Evolutionary conservation across 805 yeast genomes (phyloP).

Genomic region (Tetrapisispora namnaoensis): DNA sequence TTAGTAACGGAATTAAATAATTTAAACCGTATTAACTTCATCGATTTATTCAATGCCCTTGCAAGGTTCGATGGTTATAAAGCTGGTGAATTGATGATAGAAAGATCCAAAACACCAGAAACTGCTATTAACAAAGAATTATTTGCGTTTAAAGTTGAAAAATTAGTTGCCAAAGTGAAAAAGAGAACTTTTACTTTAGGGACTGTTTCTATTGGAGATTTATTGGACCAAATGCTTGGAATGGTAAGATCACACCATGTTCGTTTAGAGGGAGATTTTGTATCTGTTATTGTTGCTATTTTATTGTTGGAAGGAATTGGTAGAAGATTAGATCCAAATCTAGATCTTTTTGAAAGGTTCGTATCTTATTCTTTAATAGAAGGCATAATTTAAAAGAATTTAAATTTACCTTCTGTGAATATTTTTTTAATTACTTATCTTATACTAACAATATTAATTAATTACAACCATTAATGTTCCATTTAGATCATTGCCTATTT

Average conservation of each 20-base stretch:
- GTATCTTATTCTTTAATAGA: slow-evolving; percentile 41
- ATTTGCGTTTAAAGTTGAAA: slow-evolving; percentile 80
- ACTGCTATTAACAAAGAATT: slow-evolving; percentile 77
- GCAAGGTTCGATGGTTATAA: slow-evolving; percentile 88
- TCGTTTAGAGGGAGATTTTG: slow-evolving; percentile 94
- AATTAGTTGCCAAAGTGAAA: slow-evolving; percentile 70
- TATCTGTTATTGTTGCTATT: slow-evolving; percentile 91
- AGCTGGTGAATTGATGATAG: slow-evolving; percentile 95
- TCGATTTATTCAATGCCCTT: slow-evolving; percentile 79
- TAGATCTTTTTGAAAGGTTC: slow-evolving; percentile 93
- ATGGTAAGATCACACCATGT: slow-evolving; percentile 96
- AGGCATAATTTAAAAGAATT: slow-evolving; percentile 14
- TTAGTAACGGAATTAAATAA: slow-evolving; percentile 82
- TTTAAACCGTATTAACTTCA: slow-evolving; percentile 68
- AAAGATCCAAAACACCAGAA: slow-evolving; percentile 88
- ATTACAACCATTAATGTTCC: neutral
- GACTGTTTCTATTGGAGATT: slow-evolving; percentile 82
- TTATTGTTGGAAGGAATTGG: slow-evolving; percentile 90
- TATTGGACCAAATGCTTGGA: slow-evolving; percentile 72
- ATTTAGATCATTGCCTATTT: slow-evolving; percentile 70
- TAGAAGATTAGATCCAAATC: slow-evolving; percentile 81
- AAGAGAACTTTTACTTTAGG: slow-evolving; percentile 88
- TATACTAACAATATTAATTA: neutral
- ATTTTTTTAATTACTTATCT: neutral
- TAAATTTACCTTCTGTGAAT: neutral